Evolutionary conservation across 2,329 filamentous ascomycete genomes (phyloP).

Genomic region (Fusarium brachygibbosum): DNA sequence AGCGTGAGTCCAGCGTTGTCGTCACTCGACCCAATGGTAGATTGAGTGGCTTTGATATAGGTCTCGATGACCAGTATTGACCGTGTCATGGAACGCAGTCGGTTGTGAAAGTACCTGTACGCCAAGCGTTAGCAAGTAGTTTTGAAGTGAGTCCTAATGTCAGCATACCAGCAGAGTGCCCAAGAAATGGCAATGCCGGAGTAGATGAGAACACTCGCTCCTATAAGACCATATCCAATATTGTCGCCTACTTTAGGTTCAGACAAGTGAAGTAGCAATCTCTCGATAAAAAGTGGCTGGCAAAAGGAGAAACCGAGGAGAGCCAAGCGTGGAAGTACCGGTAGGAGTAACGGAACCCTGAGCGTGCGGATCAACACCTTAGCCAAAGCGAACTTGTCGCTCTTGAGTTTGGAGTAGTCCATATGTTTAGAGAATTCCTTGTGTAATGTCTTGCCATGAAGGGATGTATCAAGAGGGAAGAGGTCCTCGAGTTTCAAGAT

Average conservation of each 20-base stretch:
- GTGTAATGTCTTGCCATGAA: slow-evolving; percentile 45
- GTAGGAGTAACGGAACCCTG: slow-evolving; percentile 50
- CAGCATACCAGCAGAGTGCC: slow-evolving; percentile 55
- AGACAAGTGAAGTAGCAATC: slow-evolving; percentile 53
- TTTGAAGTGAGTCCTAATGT: accelerated
- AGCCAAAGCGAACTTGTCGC: slow-evolving; percentile 47
- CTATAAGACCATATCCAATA: slow-evolving; percentile 59
- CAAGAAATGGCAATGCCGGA: slow-evolving; percentile 56
- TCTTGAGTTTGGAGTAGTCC: slow-evolving; percentile 42
- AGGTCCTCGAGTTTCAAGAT: slow-evolving; percentile 53
- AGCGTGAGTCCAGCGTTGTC: slow-evolving; percentile 59
- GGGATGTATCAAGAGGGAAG: slow-evolving; percentile 52
- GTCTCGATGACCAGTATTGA: slow-evolving; percentile 50
- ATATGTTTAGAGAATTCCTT: slow-evolving; percentile 37
- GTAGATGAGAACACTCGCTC: slow-evolving; percentile 57
- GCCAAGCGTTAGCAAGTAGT: neutral
- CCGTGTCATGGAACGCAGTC: slow-evolving; percentile 50
- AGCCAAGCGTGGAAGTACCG: slow-evolving; percentile 55
- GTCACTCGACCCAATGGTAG: slow-evolving; percentile 51
- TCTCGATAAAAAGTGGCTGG: slow-evolving; percentile 59
- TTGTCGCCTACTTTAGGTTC: slow-evolving; percentile 43
- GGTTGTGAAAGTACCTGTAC: slow-evolving; percentile 7
- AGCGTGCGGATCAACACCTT: slow-evolving; percentile 51
- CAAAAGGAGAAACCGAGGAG: slow-evolving; percentile 58
- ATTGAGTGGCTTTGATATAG: slow-evolving; percentile 52